Conservation (phyloP, 768 basidiomycete genomes). For the Calocybe indica region DNA sequence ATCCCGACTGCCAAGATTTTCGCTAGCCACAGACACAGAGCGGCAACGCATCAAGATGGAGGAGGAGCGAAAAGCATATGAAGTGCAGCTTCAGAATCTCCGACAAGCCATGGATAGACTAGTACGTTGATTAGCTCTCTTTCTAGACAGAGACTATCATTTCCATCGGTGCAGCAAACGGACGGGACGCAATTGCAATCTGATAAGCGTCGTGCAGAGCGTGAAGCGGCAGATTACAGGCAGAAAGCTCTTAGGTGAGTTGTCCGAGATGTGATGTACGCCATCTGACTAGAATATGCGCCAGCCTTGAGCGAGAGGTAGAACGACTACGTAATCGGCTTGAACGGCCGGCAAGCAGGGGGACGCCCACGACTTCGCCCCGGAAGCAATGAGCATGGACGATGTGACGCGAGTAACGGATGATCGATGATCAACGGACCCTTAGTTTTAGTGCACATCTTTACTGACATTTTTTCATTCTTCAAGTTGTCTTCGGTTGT, state of each 20-base stretch:
- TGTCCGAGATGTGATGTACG: neutral
- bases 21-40: slow-evolving; percentile 55
- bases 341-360: slow-evolving; percentile 44
- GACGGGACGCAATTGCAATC: slow-evolving; percentile 61
- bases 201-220: slow-evolving; percentile 69
- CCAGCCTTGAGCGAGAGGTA: slow-evolving; percentile 60
- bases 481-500: neutral
- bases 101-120: slow-evolving; percentile 54
- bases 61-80: slow-evolving; percentile 57
- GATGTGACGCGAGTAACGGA: neutral
- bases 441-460: neutral
- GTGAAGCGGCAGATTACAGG: slow-evolving; percentile 70
- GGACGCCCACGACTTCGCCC: slow-evolving; percentile 22
- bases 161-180: slow-evolving; percentile 47
- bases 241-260: slow-evolving; percentile 63
- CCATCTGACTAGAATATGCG: slow-evolving; percentile 3
- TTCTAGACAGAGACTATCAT: neutral
- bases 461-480: neutral
- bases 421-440: too few relatives aligned
- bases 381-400: slow-evolving; percentile 18
- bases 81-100: slow-evolving; percentile 49
- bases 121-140: slow-evolving; percentile 34
- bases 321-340: slow-evolving; percentile 63
- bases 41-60: slow-evolving; percentile 57
- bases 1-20: slow-evolving; percentile 39